Percentiles rank a stretch among this genome's conserved stretches.
phyloP scores from a whole-genome alignment of 495 filamentous ascomycete genomes.

The Aspergillus nanangensis region DNA sequence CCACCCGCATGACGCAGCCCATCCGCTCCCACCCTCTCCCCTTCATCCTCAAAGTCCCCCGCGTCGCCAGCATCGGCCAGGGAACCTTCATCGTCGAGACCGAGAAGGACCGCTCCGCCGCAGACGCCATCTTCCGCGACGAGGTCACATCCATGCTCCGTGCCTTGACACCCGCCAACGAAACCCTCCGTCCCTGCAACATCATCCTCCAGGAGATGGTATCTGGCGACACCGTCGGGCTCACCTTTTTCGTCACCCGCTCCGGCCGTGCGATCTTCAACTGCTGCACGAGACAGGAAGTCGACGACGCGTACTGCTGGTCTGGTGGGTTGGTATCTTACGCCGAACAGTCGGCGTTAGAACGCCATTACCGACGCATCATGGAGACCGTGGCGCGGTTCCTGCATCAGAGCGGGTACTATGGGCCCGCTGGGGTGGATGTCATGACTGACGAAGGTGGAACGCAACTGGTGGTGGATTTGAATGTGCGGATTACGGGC shows the following conservation, averaged over 20 bases:
- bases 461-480: slow-evolving; percentile 4
- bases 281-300: neutral
- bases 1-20: neutral
- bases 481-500: slow-evolving; percentile 9
- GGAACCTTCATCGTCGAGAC: slow-evolving; percentile 4
- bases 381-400: neutral
- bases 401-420: slow-evolving; percentile 4
- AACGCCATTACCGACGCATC: neutral
- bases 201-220: slow-evolving; percentile 5
- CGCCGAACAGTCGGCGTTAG: neutral
- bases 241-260: slow-evolving; percentile 8
- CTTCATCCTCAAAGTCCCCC: slow-evolving; percentile 4
- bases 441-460: slow-evolving; percentile 1
- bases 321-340: slow-evolving; percentile 4
- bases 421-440: slow-evolving; percentile 6
- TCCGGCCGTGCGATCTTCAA: neutral
- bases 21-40: neutral
- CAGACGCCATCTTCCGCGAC: neutral
- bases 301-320: slow-evolving; percentile 3
- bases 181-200: slow-evolving; percentile 2
- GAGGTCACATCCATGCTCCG: neutral
- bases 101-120: neutral
- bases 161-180: neutral
- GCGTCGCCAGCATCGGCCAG: slow-evolving; percentile 1
- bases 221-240: neutral